Base-by-base conservation (phyloP, 192 early-diverging fungal species). In the Linnemannia elongata region DNA sequence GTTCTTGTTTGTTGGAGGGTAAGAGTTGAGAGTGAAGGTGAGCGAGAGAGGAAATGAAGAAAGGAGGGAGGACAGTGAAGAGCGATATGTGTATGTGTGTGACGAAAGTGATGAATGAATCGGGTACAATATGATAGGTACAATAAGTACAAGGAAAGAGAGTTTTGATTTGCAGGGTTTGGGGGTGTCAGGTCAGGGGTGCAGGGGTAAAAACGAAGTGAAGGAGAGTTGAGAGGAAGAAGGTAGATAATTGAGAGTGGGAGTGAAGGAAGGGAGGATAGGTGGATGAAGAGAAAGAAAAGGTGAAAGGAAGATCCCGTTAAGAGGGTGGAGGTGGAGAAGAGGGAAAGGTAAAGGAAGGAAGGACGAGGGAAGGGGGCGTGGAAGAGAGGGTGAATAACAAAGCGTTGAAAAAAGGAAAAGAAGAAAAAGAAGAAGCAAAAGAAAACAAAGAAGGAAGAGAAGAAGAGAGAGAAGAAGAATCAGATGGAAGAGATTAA, bases 111-210 rank as follows among this genome's bases (percentile, higher is more conserved):
- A 6, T 24, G 45, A 10, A 42, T 72, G 17, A n/a, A 78, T n/a
- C 41, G 38, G 60, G 66, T 49, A 69, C 66, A n/a, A 73, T 45
- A 4, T 63, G 22, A 79, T 60, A 8, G 55, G 71, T 47, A 44
- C 57, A 45, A n/a, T n/a, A n/a, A n/a, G n/a, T n/a, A n/a, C n/a
- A n/a, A n/a, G n/a, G 20, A 49, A 49, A 79, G 18, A 20, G 69
- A 54, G 39, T 41, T 72, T 17, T 45, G 47, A 36, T 38, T 42
- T n/a, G 47, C 45, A 38, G 77, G 71, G 69, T 66, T 66, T 33
- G n/a, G 30, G 9, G 49, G 49, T 9, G 38, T 47, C n/a, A 15
- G 42, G 57, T 10, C 10, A 47, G 54, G 13, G 63, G 44, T 39
- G 20, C 18, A 42, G 63, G 20, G 35, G 57, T 15, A 2, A 33